Conservation (phyloP, 2,329 filamentous ascomycete species). For the Neonectria neomacrospora region DNA sequence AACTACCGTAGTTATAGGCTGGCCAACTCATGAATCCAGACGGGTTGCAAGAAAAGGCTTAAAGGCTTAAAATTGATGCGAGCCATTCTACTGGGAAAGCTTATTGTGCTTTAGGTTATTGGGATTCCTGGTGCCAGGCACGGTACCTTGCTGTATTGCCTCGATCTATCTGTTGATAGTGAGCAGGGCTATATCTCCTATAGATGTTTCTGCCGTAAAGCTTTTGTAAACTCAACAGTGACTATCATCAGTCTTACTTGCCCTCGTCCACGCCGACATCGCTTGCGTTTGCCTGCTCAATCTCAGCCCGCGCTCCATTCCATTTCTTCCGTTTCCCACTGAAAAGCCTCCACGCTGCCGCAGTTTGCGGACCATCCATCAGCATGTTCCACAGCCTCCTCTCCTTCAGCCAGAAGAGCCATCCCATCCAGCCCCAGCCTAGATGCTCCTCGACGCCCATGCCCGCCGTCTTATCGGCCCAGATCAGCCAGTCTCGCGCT, state of each 20-base stretch:
- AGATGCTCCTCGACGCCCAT: conserved; percentile 53
- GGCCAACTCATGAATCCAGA: too few relatives aligned
- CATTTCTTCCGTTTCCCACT: conserved; percentile 34
- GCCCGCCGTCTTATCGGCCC: conserved; percentile 50
- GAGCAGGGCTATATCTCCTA: too few relatives aligned
- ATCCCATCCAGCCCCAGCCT: conserved; percentile 53
- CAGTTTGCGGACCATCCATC: conserved; percentile 39
- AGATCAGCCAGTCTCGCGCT: conserved; percentile 38
- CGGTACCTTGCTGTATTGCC: too few relatives aligned
- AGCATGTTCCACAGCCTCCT: conserved; percentile 51
- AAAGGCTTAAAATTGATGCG: too few relatives aligned
- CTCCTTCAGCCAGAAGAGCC: conserved; percentile 55
- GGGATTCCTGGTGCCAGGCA: too few relatives aligned
- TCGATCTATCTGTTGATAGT: too few relatives aligned
- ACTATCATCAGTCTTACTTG: conserved; percentile 18
- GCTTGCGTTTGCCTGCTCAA: conserved; percentile 26
- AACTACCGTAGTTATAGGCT: too few relatives aligned
- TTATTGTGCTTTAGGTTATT: too few relatives aligned
- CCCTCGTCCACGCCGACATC: background rate
- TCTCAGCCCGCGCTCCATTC: conserved; percentile 34
- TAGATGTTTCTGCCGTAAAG: background rate
- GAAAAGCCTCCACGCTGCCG: conserved; percentile 39
- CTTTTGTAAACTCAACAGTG: background rate
- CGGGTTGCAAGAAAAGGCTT: too few relatives aligned
- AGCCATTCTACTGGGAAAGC: too few relatives aligned